These are phyloP conservation scores for Magnaporthiopsis poae DNA, from an alignment of 2,329 filamentous ascomycete genomes.

Conservation along the genomic window DNA sequence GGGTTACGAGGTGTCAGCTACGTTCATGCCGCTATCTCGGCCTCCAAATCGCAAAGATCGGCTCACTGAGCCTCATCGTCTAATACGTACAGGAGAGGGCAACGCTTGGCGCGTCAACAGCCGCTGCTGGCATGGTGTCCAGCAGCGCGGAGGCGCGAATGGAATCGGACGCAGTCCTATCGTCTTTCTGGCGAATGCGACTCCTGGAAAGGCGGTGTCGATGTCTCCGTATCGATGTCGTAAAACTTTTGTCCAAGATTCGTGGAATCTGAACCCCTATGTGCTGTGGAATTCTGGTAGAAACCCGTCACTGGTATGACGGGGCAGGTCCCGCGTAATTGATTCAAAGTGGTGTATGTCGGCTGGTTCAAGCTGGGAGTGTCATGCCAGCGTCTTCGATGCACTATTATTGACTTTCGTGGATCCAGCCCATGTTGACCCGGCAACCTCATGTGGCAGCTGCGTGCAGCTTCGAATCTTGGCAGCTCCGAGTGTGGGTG, in stretches of 20 bases:
- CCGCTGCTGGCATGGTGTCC: constrained; percentile 8
- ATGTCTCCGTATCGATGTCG: not conserved
- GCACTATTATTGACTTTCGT: constrained; percentile 3
- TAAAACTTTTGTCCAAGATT: not conserved
- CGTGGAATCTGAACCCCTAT: not conserved
- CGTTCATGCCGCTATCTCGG: not conserved
- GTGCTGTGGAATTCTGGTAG: not conserved
- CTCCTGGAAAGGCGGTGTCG: not conserved
- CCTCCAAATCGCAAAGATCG: too few species aligned
- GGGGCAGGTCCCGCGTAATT: not conserved
- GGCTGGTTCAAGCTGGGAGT: not conserved
- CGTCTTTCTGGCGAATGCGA: not conserved
- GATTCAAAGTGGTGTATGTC: not conserved
- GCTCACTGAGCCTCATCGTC: too few species aligned
- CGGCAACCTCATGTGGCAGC: not conserved
- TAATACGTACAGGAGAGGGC: constrained; percentile 6
- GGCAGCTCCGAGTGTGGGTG: not conserved
- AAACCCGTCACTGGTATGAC: not conserved
- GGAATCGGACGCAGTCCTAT: not conserved
- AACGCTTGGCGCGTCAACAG: constrained; percentile 5
- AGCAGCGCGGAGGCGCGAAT: constrained; percentile 4
- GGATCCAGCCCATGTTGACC: not conserved
- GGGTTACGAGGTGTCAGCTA: not conserved
- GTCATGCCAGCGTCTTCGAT: not conserved
- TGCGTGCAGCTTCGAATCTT: not conserved